phyloP scores from a whole-genome alignment of 148 eudicot species.

The Fagopyrum tataricum region DNA sequence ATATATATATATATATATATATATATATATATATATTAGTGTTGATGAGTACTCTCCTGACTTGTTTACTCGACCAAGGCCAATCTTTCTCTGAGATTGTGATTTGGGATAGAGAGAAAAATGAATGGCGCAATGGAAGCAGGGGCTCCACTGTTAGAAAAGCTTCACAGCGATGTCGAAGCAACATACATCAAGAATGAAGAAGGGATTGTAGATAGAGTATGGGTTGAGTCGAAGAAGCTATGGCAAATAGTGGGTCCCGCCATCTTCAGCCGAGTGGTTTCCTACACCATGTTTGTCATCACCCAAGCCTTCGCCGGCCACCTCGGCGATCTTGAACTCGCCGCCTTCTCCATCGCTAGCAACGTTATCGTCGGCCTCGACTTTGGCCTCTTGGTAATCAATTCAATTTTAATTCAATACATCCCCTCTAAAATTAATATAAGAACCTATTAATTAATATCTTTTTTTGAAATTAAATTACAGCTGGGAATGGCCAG shows the following conservation, averaged over 20 bases:
- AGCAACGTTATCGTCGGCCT: conserved; percentile 43
- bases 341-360: conserved; percentile 53
- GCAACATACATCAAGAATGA: neutral
- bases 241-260: conserved; percentile 55
- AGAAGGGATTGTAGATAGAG: conserved; percentile 17
- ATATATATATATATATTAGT: no score
- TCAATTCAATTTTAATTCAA: no score
- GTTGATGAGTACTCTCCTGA: no score
- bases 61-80: no score
- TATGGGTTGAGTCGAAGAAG: conserved; percentile 45
- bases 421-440: no score
- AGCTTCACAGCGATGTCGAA: neutral
- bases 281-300: conserved; percentile 39
- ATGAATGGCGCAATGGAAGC: neutral
- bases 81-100: no score
- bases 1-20: no score
- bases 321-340: conserved; percentile 54
- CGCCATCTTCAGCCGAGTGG: conserved; percentile 36
- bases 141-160: neutral
- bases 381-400: conserved; percentile 51
- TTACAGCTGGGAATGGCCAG: conserved; percentile 53
- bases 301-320: conserved; percentile 55
- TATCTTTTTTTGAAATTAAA: no score
- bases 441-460: neutral
- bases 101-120: neutral